A percentile compares a stretch with the other conserved stretches of the same genome.
Evolutionary conservation across 148 eudicot species (phyloP).

Genomic region (Rhododendron molle): DNA sequence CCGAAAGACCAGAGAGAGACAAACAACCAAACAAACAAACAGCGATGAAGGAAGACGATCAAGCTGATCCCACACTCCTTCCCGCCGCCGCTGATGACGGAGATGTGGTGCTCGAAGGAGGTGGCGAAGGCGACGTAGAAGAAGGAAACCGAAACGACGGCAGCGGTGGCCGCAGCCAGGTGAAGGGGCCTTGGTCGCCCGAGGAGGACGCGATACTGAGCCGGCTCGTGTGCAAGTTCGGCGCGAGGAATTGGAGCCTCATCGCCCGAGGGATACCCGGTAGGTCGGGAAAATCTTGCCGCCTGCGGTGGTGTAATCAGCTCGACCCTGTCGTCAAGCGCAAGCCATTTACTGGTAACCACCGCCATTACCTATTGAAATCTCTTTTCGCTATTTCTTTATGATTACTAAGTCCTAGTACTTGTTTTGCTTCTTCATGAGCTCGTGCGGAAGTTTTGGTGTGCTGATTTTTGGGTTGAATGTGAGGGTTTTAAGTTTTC

Average conservation of each 20-base stretch:
- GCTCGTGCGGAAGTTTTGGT: background rate
- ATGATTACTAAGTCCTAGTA: background rate
- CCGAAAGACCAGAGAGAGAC: slow-evolving; percentile 8
- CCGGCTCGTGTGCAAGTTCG: slow-evolving; percentile 13
- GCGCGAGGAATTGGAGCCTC: slow-evolving; percentile 12
- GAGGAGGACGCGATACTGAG: slow-evolving; percentile 13
- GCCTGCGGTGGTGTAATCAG: slow-evolving; percentile 17
- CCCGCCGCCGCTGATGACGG: slow-evolving; percentile 19
- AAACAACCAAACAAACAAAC: slow-evolving; percentile 9
- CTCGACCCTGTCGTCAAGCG: slow-evolving; percentile 15
- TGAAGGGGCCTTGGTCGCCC: slow-evolving; percentile 14
- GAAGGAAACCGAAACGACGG: background rate
- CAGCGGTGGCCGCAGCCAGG: background rate
- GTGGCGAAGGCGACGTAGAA: background rate
- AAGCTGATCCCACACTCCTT: slow-evolving; percentile 22
- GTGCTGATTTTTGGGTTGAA: slow-evolving; percentile 2
- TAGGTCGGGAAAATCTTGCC: slow-evolving; percentile 16
- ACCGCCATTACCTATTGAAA: background rate
- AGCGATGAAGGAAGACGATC: slow-evolving; percentile 17
- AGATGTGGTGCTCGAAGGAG: background rate
- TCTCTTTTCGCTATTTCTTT: background rate
- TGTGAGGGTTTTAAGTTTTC: background rate
- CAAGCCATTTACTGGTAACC: slow-evolving; percentile 48
- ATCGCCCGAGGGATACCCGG: slow-evolving; percentile 16
- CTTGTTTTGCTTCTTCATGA: background rate